Evolutionary conservation across 306 rosid species (phyloP).

Genomic region (Fragaria ananassa): DNA sequence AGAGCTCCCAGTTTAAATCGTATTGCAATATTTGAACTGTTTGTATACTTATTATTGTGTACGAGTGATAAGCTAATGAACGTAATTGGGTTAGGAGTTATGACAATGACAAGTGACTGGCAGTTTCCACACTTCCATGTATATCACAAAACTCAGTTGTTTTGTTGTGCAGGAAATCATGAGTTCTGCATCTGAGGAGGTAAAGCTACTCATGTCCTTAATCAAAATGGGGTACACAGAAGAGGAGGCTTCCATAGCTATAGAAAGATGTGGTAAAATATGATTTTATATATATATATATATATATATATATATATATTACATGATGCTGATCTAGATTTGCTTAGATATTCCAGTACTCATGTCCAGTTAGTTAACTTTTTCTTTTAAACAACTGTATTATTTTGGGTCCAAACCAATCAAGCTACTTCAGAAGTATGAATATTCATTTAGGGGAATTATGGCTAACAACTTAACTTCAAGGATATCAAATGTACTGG

Average conservation of each 20-base stretch:
- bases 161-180: constrained; percentile 48
- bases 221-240: constrained; percentile 65
- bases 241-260: constrained; percentile 65
- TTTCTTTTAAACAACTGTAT: background rate
- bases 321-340: background rate
- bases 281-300: background rate
- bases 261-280: constrained; percentile 77
- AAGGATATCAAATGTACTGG: background rate
- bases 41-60: background rate
- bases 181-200: constrained; percentile 37
- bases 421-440: background rate
- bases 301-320: background rate
- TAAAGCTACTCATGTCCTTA: constrained; percentile 34
- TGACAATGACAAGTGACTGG: background rate
- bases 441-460: background rate
- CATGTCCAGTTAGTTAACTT: background rate
- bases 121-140: background rate
- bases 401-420: background rate
- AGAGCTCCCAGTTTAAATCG: background rate
- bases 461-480: background rate
- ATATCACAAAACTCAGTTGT: background rate
- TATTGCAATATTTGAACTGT: background rate
- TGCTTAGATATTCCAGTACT: background rate
- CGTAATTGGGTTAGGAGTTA: background rate
- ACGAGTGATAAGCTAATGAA: background rate